Conservation (phyloP, 2,329 filamentous ascomycete genomes). For the Fusarium gaditjirri region DNA sequence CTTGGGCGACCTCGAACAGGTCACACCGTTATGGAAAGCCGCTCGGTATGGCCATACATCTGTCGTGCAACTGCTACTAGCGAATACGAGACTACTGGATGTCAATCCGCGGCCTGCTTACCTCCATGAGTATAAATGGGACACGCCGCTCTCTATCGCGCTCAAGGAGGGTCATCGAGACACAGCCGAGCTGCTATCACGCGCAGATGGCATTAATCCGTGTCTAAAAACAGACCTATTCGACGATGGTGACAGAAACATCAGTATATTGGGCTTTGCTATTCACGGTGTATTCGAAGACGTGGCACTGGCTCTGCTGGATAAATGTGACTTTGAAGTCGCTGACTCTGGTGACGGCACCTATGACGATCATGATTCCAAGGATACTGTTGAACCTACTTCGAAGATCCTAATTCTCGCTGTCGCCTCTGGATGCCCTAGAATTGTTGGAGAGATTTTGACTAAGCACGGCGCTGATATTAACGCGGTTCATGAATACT, state of each 20-base stretch:
- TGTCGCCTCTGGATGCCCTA: not conserved
- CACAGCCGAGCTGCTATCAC: accelerated
- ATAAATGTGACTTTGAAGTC: not conserved
- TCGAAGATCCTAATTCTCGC: not conserved
- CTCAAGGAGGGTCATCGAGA: accelerated
- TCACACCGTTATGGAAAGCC: not conserved
- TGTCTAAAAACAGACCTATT: not conserved
- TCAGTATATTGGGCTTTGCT: not conserved
- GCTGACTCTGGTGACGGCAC: too few species aligned
- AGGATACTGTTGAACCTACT: not conserved
- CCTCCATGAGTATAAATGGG: accelerated
- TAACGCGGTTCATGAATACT: not conserved
- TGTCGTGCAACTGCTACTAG: not conserved
- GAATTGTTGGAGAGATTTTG: accelerated
- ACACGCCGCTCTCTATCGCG: accelerated
- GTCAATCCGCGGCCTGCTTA: not conserved
- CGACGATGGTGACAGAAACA: too few species aligned
- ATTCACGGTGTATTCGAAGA: accelerated
- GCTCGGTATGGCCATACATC: not conserved
- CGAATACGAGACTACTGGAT: not conserved
- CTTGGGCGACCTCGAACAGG: not conserved
- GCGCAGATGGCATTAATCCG: not conserved
- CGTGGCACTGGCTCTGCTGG: not conserved
- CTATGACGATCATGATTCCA: too few species aligned
- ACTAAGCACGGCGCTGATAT: accelerated